Percentiles rank a stretch among this genome's conserved stretches.
Conservation (phyloP, 1,284 basidiomycete genomes). For the Xerocomus minutiporus region DNA sequence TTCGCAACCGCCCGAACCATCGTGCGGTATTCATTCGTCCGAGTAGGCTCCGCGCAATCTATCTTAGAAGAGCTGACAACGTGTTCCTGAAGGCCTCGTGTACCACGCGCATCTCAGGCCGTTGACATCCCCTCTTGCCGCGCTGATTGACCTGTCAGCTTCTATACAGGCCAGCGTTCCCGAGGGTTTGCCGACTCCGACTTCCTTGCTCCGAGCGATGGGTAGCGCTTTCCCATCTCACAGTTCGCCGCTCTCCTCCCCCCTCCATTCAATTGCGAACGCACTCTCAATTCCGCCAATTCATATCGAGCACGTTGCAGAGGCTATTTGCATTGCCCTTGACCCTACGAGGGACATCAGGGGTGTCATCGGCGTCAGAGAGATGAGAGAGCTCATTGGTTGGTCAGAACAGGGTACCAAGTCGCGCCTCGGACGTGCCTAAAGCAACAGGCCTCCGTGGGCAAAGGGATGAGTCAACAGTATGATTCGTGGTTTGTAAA, state of each 20-base stretch:
- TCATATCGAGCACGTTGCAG: constrained; percentile 93
- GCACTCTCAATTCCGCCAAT: constrained; percentile 81
- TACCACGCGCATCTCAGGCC: constrained; percentile 94
- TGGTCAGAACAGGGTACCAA: constrained; percentile 43
- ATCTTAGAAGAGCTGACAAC: constrained; percentile 10
- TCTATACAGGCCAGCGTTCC: constrained; percentile 57
- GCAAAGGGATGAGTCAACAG: constrained; percentile 2
- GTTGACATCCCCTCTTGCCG: constrained; percentile 80
- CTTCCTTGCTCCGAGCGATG: constrained; percentile 50
- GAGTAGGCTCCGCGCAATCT: constrained; percentile 48
- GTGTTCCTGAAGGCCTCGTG: constrained; percentile 67
- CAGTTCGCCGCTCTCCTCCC: constrained; percentile 36
- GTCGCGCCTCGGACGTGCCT: constrained; percentile 15
- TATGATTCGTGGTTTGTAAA: constrained; percentile 5
- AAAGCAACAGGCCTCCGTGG: constrained; percentile 7
- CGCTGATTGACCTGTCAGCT: constrained; percentile 78
- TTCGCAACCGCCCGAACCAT: constrained; percentile 40
- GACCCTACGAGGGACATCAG: constrained; percentile 44
- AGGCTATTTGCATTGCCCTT: constrained; percentile 68
- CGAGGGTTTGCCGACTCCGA: constrained; percentile 57
- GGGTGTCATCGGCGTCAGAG: constrained; percentile 71
- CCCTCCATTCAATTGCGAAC: constrained; percentile 68
- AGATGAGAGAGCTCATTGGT: constrained; percentile 73
- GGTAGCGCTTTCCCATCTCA: constrained; percentile 35
- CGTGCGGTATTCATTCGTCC: constrained; percentile 80